A percentile compares a stretch with the other conserved stretches of the same genome.
Conservation (phyloP, 2,329 filamentous ascomycete species). For the Rhynchosporium secalis region DNA sequence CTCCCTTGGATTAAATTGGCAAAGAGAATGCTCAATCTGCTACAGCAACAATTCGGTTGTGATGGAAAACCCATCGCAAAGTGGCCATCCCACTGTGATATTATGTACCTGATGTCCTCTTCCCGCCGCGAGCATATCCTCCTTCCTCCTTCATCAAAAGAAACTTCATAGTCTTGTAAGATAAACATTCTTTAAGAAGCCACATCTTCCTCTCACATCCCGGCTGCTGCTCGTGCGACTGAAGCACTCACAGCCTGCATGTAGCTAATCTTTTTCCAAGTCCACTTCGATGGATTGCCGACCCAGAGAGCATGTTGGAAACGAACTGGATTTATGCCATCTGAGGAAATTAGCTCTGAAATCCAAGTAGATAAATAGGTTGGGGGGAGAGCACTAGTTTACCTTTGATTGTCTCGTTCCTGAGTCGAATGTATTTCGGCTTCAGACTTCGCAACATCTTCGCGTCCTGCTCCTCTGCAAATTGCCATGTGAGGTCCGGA, state of each 20-base stretch:
- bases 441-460: not conserved
- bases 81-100: no score
- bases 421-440: not conserved
- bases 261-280: not conserved
- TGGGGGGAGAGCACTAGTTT: not conserved
- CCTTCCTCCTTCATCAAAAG: no score
- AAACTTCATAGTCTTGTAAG: no score
- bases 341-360: not conserved
- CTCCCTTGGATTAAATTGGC: no score
- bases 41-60: no score
- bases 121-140: no score
- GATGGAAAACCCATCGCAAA: no score
- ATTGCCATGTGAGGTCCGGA: not conserved
- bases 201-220: not conserved
- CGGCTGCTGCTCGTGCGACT: not conserved
- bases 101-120: no score
- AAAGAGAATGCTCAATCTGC: no score
- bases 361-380: not conserved
- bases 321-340: not conserved
- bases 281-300: not conserved
- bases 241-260: slow-evolving; percentile 4
- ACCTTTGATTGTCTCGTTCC: not conserved
- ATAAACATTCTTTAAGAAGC: no score
- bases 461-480: not conserved
- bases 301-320: not conserved